Base-by-base conservation (phyloP, 805 yeast species). In the Barnettozyma sucrosica region DNA sequence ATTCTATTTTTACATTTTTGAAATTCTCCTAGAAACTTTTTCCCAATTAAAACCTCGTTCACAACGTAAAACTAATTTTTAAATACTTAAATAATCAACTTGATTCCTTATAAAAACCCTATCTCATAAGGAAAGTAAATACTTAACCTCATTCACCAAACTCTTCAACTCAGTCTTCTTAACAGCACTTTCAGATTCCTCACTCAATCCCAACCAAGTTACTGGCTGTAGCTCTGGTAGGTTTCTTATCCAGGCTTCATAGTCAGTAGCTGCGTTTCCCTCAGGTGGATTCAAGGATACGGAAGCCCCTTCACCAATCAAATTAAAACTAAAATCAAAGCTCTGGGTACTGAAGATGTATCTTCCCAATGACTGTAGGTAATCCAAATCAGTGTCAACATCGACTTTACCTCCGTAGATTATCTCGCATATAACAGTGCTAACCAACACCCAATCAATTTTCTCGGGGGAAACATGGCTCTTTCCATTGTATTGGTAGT, bases 361-460 rank as follows among this genome's bases (percentile, higher is more conserved):
- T 1, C 48, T 41, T 1, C 77, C 72, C 13, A 79, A 55, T 0
- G 51, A 46, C 5, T 41, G 52, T 14, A 81, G 58, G 42, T 57
- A 63, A 10, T 58, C 28, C 7, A 65, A 51, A 62, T 85, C 87
- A 0, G 58, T 48, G 0, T 37, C 49, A 42, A 63, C 57, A 46
- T 75, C 76, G 23, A 79, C 67, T 56, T 82, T 82, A 23, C 89
- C 76, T 21, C 92, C 92, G 56, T 86, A 85, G 2, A 80, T 69
- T 7, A 83, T 68, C 2, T 73, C 71, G 2, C 79, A 76, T 23
- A 86, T 55, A 38, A 83, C 62, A 43, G 68, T 66, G 5, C 67
- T 61, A 2, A 86, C 55, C 16, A 72, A 72, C 4, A 63, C 56
- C 88, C 87, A 83, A 6, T 84, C 80, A 44, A 81, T 67, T 1